These are phyloP conservation scores for Carallia brachiata DNA, from an alignment of 345 rosid species.

Conservation along the genomic window DNA sequence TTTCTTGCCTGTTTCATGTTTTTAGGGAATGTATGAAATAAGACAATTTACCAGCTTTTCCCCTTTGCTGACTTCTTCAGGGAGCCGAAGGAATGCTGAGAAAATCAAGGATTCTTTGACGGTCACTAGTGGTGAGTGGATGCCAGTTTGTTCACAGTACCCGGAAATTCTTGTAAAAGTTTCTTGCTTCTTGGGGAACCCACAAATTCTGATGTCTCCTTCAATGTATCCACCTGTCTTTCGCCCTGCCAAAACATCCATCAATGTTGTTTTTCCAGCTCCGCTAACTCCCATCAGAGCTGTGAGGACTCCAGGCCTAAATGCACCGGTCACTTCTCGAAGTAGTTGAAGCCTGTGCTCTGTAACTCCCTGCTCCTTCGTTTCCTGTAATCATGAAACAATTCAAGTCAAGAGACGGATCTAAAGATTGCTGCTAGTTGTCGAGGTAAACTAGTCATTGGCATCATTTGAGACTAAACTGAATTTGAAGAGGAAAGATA, in stretches of 20 bases:
- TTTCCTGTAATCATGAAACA: conserved; percentile 52
- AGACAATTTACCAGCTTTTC: conserved; percentile 64
- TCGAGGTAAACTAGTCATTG: too few relatives aligned
- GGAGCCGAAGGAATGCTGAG: conserved; percentile 88
- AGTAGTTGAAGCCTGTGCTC: conserved; percentile 74
- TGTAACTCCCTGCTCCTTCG: conserved; percentile 76
- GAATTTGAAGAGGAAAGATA: conserved; percentile 3
- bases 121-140: conserved; percentile 93
- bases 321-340: conserved; percentile 69
- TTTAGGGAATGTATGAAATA: background rate
- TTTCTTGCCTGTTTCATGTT: background rate
- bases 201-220: conserved; percentile 81
- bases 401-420: background rate
- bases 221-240: conserved; percentile 90
- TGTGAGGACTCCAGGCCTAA: conserved; percentile 88
- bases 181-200: conserved; percentile 79
- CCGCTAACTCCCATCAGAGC: conserved; percentile 98
- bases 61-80: conserved; percentile 62
- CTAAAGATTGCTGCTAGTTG: background rate
- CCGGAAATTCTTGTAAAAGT: conserved; percentile 96
- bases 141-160: conserved; percentile 86
- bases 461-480: too few relatives aligned
- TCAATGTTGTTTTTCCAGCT: conserved; percentile 94
- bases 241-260: conserved; percentile 96
- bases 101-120: conserved; percentile 75